Evolutionary conservation across 2,329 filamentous ascomycete genomes (phyloP), one percentile per base, ranked within the genome.

Genomic region (Chaetomium sp.): DNA sequence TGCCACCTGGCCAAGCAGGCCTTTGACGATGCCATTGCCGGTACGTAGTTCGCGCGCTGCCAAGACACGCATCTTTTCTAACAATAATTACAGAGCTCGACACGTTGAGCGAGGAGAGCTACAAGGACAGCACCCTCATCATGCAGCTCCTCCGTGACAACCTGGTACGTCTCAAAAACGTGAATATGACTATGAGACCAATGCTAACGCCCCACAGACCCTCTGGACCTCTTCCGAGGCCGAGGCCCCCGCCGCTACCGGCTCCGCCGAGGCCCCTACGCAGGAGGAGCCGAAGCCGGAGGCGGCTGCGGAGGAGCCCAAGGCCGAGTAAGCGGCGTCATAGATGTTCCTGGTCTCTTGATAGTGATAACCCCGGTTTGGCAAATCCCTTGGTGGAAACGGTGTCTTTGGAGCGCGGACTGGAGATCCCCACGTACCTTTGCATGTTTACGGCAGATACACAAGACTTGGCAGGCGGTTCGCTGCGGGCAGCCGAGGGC

Each of bases 161-260:
- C 87, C 79, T 97, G 79, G 92, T 96, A 85, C 72, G 86, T 64
- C 21, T 33, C 25, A 3, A 16, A 19, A 33, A 7, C 21, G 1
- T 9, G 29, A 13, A 5, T 47, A 31, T 13, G 4, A 31, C 21
- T 4, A 31, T 9, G 42, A 60, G 60, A 65, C 21, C 10, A 35
- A 31, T 60, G 58, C 79, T 80, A 72, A 80, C 70, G 38, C 35
- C 57, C 63, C 63, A 54, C 72, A 97, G 93, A 98, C 95, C 72
- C 93, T 98, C 81, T 98, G 95, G 95, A 98, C 95, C 76, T 98
- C 94, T 67, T 98, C 94, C 72, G 95, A 98, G 87, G 92, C 93
- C 70, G 95, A 98, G 85, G 87, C 91, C 73, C 81, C 90, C 75
- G 82, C 90, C 72, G 83, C 85, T 69, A 79, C 78, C 66, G 78